Base-by-base conservation (phyloP, 2,329 filamentous ascomycete species). In the Bipolaris cookei region DNA sequence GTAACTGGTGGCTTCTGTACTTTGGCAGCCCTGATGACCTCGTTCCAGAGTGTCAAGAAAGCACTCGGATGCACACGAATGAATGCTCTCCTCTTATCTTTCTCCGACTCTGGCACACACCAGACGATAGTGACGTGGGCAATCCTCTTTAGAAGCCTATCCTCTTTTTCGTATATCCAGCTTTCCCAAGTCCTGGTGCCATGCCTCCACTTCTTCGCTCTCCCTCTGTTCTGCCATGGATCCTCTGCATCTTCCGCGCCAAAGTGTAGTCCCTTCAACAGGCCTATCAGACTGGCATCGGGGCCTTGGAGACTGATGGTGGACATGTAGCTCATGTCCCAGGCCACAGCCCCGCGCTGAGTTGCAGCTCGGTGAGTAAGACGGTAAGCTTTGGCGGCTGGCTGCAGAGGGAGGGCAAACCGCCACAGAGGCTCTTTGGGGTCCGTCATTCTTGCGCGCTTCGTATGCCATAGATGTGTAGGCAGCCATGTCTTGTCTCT, bases 281-380 rank as follows among this genome's bases (percentile, higher is more conserved):
- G 80, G 35, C 84, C 83, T 53, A 87, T 81, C 38, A 97, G 79
- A 51, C 88, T 88, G 28, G 80, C 76, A 38, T 85, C 79, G 13
- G 81, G 78, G 0, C 93, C 95, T 64, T 89, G 88, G 3, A 98
- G 73, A 13, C 88, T 84, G 63, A 98, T 89, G 1, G 92, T 97
- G 65, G 91, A 90, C 80, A 95, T 90, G 73, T 97, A 99, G 74
- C 93, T 98, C 81, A 87, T 91, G 77, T 99, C 95, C 92, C 94
- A 98, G 1, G 88, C 88, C 41, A 98, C 82, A 20, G 89, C 89
- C 4, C 95, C 93, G 63, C 88, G 86, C 50, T 88, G 83, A 25
- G 88, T 87, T 50, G 88, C 86, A 20, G 91, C 89, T 62, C 93
- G 87, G 79, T 98, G 92, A 0, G 91, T 95, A 43, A 91, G 87